Evolutionary conservation across 176 grass and related monocot species (phyloP).

Genomic region (Eremochloa ophiuroides): DNA sequence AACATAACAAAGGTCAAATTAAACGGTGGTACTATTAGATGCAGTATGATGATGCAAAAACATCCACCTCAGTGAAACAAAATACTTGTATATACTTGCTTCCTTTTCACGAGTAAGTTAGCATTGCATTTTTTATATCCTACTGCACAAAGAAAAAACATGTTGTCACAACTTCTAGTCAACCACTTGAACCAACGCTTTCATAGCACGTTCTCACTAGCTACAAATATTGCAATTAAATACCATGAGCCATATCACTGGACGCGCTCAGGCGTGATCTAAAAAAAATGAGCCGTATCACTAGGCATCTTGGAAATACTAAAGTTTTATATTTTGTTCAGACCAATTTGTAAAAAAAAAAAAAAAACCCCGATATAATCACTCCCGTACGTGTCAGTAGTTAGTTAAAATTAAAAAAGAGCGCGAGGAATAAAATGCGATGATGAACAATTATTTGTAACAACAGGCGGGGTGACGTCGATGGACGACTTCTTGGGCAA

Average conservation of each 20-base stretch:
- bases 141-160: background rate
- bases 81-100: background rate
- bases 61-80: conserved; percentile 14
- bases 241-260: background rate
- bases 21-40: background rate
- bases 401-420: too few species aligned
- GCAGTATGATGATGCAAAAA: background rate
- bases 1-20: background rate
- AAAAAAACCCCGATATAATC: background rate
- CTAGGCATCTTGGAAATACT: background rate
- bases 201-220: background rate
- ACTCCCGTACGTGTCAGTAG: too few species aligned
- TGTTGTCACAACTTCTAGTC: background rate
- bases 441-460: background rate
- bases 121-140: background rate
- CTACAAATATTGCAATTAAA: background rate
- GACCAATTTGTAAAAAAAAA: background rate
- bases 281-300: too few species aligned
- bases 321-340: too few species aligned
- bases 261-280: too few species aligned
- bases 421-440: background rate
- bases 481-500: conserved; percentile 75
- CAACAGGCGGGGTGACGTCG: conserved; percentile 60
- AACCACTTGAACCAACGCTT: background rate
- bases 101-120: background rate